Percentiles rank a stretch among this genome's conserved stretches.
These are phyloP conservation scores for Gamsiella multidivaricata DNA, from an alignment of 192 early-diverging fungal species.

Conservation along the genomic window DNA sequence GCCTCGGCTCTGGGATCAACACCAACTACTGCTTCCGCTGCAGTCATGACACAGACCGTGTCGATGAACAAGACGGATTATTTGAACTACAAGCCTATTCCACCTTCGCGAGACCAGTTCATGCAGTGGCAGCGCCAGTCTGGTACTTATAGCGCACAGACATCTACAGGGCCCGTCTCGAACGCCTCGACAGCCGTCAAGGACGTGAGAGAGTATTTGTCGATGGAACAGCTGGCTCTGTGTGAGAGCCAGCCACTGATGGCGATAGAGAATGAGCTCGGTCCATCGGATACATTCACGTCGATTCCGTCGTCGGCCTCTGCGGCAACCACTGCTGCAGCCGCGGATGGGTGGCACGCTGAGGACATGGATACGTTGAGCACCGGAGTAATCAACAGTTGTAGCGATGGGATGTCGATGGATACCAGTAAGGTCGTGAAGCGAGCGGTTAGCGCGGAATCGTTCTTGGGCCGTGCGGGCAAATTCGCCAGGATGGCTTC, in stretches of 20 bases:
- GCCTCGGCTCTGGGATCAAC: neutral
- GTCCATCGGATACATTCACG: neutral
- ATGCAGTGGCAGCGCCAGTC: neutral
- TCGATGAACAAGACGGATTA: conserved; percentile 17
- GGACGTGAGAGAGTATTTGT: neutral
- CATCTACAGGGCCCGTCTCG: no score
- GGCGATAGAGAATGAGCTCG: neutral
- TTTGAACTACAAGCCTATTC: conserved; percentile 19
- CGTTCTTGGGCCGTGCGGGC: conserved; percentile 10
- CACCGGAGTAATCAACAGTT: neutral
- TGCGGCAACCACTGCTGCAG: neutral
- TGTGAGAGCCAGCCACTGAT: conserved; percentile 2
- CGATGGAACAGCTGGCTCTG: neutral
- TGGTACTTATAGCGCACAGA: no score
- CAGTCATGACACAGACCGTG: neutral
- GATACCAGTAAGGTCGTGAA: neutral
- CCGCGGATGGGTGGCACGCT: neutral
- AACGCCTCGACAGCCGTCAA: neutral
- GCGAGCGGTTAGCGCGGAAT: conserved; percentile 27
- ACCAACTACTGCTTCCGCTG: neutral
- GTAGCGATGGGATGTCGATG: neutral
- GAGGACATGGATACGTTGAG: neutral
- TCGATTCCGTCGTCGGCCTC: conserved; percentile 4
- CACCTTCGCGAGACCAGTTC: neutral
- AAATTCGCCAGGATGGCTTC: conserved; percentile 6